These are phyloP conservation scores for Suillus subluteus DNA, from an alignment of 768 basidiomycete species.

Conservation along the genomic window DNA sequence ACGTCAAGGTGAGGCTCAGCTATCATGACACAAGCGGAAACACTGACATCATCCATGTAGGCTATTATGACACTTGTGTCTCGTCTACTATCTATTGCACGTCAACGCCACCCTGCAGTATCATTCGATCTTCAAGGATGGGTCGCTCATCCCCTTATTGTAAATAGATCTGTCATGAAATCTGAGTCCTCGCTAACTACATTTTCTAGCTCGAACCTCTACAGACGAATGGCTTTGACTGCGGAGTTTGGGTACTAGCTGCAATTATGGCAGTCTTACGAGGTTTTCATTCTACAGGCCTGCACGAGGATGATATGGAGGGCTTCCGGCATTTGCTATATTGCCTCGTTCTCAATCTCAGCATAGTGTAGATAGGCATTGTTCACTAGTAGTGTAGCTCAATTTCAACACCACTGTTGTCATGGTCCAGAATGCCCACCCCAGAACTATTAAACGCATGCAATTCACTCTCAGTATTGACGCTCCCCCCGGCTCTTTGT, in stretches of 20 bases:
- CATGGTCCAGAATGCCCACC: no score
- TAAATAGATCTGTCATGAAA: not conserved
- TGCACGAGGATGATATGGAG: not conserved
- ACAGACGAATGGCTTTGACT: not conserved
- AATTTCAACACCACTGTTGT: no score
- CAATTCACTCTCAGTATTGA: no score
- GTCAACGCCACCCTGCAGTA: not conserved
- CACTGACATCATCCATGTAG: not conserved
- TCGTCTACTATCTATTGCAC: not conserved
- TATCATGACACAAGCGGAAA: not conserved
- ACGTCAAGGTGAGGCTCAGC: not conserved
- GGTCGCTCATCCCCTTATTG: not conserved
- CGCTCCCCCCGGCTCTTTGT: no score
- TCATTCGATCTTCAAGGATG: not conserved
- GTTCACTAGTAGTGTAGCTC: no score
- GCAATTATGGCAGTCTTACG: not conserved
- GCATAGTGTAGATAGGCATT: not conserved
- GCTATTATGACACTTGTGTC: constrained; percentile 1
- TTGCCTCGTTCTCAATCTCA: not conserved
- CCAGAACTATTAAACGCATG: no score
- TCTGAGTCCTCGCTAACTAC: not conserved
- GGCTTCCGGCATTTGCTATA: not conserved
- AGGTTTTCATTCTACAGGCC: not conserved
- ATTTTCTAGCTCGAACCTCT: not conserved
- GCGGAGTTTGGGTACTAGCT: not conserved